phyloP scores from a whole-genome alignment of 1,284 basidiomycete genomes.

The Microbotryum lychnidis-dioicae region DNA sequence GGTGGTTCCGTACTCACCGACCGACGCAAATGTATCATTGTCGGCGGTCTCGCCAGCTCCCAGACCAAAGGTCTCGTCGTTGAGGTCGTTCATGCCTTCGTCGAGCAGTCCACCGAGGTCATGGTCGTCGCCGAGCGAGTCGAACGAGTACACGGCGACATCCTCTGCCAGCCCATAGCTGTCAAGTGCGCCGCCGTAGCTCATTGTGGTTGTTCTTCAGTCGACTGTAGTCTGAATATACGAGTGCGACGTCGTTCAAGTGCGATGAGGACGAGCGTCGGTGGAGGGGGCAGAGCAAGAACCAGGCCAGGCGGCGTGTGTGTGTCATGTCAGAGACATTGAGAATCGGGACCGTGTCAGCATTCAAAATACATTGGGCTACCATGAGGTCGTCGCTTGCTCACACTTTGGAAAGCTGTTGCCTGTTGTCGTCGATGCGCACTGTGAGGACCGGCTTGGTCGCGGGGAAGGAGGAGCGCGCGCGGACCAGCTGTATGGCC shows the following conservation, averaged over 20 bases:
- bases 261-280: background rate
- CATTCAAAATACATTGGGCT: too few species aligned
- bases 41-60: slow-evolving; percentile 44
- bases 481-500: too few species aligned
- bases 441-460: too few species aligned
- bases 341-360: too few species aligned
- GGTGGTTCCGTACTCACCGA: slow-evolving; percentile 51
- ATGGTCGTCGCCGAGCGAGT: slow-evolving; percentile 60
- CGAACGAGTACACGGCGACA: slow-evolving; percentile 49
- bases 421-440: too few species aligned
- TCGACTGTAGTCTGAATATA: background rate
- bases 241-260: background rate
- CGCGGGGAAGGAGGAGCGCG: too few species aligned
- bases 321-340: too few species aligned
- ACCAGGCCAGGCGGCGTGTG: background rate
- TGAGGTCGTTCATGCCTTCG: slow-evolving; percentile 81
- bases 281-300: background rate
- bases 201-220: background rate
- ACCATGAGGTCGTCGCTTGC: too few species aligned
- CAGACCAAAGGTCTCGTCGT: slow-evolving; percentile 91
- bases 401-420: too few species aligned
- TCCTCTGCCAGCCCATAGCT: slow-evolving; percentile 50
- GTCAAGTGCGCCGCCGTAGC: background rate
- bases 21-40: slow-evolving; percentile 76
- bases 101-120: slow-evolving; percentile 78